Percentiles rank a stretch among this genome's conserved stretches.
Evolutionary conservation across 139 green algal species (phyloP).

Genomic region (Mychonastes homosphaera): DNA sequence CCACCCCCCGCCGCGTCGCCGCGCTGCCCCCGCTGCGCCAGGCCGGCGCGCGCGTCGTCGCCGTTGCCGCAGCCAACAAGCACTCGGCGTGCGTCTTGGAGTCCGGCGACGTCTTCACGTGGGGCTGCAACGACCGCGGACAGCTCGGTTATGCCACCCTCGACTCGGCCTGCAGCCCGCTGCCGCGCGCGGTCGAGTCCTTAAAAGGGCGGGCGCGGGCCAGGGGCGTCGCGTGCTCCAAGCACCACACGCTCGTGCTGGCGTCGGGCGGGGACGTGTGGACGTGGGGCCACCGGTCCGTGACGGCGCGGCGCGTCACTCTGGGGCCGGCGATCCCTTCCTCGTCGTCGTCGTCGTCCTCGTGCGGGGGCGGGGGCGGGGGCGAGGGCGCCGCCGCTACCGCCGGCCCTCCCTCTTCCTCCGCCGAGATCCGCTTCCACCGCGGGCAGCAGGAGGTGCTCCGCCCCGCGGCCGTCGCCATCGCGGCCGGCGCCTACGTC

Average conservation of each 20-base stretch:
- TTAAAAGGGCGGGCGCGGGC: constrained; percentile 57
- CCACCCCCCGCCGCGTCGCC: constrained; percentile 24
- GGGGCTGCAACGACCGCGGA: constrained; percentile 60
- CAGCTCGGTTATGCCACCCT: constrained; percentile 77
- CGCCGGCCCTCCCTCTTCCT: not conserved
- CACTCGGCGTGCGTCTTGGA: constrained; percentile 67
- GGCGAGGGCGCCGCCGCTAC: not conserved
- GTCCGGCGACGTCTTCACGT: constrained; percentile 65
- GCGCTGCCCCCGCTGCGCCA: constrained; percentile 25
- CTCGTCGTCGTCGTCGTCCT: not conserved
- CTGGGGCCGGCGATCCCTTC: constrained; percentile 25
- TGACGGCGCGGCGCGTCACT: constrained; percentile 46
- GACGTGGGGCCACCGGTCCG: constrained; percentile 70
- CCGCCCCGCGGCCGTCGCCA: constrained; percentile 41
- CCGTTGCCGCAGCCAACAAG: constrained; percentile 70
- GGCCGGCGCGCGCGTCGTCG: constrained; percentile 36
- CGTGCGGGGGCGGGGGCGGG: not conserved
- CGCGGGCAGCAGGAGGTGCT: constrained; percentile 48
- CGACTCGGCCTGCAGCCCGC: constrained; percentile 52
- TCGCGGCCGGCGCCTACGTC: constrained; percentile 60
- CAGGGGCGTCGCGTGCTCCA: constrained; percentile 72
- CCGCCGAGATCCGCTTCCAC: constrained; percentile 48
- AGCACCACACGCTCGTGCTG: constrained; percentile 79
- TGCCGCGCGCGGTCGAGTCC: constrained; percentile 64
- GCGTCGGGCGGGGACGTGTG: constrained; percentile 65